Conservation (phyloP, 805 yeast species). For the Metschnikowia henanensis region DNA sequence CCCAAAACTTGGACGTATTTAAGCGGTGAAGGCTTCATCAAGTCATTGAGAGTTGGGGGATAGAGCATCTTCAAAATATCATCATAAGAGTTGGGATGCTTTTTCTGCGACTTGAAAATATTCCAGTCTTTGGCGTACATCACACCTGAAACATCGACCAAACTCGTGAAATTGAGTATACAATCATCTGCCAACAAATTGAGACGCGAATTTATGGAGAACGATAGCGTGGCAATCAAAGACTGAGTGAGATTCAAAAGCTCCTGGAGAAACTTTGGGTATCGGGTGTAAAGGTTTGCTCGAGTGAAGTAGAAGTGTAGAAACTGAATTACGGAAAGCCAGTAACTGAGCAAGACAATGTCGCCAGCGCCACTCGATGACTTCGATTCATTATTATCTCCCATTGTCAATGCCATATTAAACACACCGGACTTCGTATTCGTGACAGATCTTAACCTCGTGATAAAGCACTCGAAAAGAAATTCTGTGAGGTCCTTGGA, state of each 20-base stretch:
- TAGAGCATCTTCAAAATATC: conserved; percentile 73
- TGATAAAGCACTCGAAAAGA: conserved; percentile 57
- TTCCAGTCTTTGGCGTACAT: conserved; percentile 73
- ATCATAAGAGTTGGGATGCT: conserved; percentile 55
- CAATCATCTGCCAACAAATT: conserved; percentile 61
- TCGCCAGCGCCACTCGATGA: conserved; percentile 48
- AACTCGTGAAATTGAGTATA: conserved; percentile 71
- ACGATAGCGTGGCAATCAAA: conserved; percentile 61
- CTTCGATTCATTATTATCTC: conserved; percentile 9
- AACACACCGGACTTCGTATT: conserved; percentile 61
- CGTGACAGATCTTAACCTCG: conserved; percentile 60
- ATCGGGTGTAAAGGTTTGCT: conserved; percentile 54
- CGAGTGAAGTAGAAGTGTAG: conserved; percentile 74
- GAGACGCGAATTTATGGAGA: conserved; percentile 63
- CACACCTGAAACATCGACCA: conserved; percentile 78
- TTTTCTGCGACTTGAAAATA: conserved; percentile 45
- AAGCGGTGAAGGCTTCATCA: conserved; percentile 87
- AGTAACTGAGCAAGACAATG: conserved; percentile 73
- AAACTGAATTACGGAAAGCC: conserved; percentile 82
- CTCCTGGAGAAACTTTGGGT: conserved; percentile 64
- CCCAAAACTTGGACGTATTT: conserved; percentile 83
- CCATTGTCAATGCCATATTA: conserved; percentile 36
- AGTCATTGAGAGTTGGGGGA: conserved; percentile 81
- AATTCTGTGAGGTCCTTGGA: conserved; percentile 57
- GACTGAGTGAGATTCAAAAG: conserved; percentile 53